A percentile compares a stretch with the other conserved stretches of the same genome.
Evolutionary conservation across 78 protist species (phyloP).

Genomic region (Mastigamoeba balamuthi): DNA sequence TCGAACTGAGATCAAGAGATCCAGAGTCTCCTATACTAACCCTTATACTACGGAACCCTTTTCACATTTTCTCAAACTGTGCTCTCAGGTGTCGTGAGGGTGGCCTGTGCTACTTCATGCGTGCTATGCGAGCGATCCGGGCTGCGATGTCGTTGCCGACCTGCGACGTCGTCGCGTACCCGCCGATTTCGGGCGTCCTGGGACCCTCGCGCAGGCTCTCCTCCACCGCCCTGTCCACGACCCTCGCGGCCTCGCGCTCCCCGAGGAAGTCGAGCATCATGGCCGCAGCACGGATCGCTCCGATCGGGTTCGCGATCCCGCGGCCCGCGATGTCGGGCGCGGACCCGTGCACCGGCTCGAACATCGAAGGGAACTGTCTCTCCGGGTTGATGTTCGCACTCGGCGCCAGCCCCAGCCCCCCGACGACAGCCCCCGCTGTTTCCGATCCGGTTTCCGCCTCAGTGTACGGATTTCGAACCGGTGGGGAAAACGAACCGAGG

Average conservation of each 20-base stretch:
- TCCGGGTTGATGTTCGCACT: neutral
- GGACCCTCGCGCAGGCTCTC: neutral
- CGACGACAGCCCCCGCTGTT: neutral
- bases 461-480: no score
- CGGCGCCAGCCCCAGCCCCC: neutral
- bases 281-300: neutral
- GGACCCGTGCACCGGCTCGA: slow-evolving; percentile 7
- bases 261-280: slow-evolving; percentile 5
- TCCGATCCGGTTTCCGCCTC: no score
- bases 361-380: slow-evolving; percentile 2
- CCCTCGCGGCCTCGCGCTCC: neutral
- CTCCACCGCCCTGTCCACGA: neutral
- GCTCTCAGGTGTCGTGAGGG: no score
- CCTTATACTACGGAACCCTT: no score
- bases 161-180: neutral
- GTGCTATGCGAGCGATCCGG: no score
- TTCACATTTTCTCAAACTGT: no score
- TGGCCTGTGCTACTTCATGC: no score
- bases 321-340: neutral
- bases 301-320: neutral
- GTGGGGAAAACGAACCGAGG: no score
- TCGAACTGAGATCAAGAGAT: no score
- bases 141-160: neutral
- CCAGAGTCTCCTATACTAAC: no score
- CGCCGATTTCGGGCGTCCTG: neutral